These are phyloP conservation scores for Alloascoidea africana DNA, from an alignment of 805 yeast genomes.

Conservation along the genomic window DNA sequence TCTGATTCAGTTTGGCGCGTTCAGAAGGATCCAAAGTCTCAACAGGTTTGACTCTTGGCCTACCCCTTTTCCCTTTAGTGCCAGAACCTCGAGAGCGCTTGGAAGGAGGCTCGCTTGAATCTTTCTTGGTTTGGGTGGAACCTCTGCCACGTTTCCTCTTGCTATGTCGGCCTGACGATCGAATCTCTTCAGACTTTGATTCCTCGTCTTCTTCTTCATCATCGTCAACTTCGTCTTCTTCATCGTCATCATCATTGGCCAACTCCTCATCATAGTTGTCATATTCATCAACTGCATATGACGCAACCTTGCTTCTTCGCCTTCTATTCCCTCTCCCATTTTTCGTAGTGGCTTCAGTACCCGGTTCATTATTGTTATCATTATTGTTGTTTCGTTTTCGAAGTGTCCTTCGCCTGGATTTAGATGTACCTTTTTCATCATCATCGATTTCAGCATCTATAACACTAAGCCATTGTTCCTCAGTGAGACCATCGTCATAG, in stretches of 20 bases:
- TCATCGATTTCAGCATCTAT: slow-evolving; percentile 63
- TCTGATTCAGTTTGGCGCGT: background rate
- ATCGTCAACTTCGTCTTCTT: background rate
- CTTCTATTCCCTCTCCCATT: background rate
- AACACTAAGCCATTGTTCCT: slow-evolving; percentile 68
- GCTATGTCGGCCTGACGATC: no score
- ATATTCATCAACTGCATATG: background rate
- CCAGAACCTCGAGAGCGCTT: background rate
- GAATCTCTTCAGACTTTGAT: no score
- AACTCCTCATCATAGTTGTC: no score
- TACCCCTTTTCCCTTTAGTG: background rate
- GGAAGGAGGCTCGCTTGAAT: background rate
- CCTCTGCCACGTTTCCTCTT: no score
- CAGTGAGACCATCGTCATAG: slow-evolving; percentile 57
- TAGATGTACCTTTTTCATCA: slow-evolving; percentile 19
- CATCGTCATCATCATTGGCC: no score
- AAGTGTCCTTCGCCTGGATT: slow-evolving; percentile 8
- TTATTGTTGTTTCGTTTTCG: slow-evolving; percentile 14
- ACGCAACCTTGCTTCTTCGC: no score
- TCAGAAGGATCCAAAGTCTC: background rate
- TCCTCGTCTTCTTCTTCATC: no score
- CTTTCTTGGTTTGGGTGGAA: background rate
- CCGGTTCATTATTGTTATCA: no score
- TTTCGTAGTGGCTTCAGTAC: no score
- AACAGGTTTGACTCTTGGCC: no score